Percentiles rank a stretch among this genome's conserved stretches.
Evolutionary conservation across 2,329 filamentous ascomycete species (phyloP).

Genomic region (Chrysoporthe austroafricana): DNA sequence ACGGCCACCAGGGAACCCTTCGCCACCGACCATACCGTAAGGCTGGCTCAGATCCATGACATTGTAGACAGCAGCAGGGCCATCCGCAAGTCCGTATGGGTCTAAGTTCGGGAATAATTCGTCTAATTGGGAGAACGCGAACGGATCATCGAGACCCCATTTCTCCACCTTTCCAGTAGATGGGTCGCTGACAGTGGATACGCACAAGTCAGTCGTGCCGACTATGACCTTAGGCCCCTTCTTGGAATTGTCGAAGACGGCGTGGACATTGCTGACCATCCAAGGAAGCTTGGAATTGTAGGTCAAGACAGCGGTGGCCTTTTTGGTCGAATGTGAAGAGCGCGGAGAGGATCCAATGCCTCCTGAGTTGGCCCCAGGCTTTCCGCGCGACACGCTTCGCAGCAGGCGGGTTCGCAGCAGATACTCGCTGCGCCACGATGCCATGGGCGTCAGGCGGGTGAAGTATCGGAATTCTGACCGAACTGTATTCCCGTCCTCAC

Average conservation of each 20-base stretch:
- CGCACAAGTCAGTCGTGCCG: slow-evolving; percentile 76
- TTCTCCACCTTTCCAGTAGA: slow-evolving; percentile 73
- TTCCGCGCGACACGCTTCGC: slow-evolving; percentile 79
- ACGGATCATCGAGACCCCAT: slow-evolving; percentile 80
- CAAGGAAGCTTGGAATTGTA: slow-evolving; percentile 85
- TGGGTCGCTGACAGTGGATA: slow-evolving; percentile 82
- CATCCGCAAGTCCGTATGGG: slow-evolving; percentile 78
- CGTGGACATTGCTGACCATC: slow-evolving; percentile 79
- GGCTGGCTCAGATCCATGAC: slow-evolving; percentile 88
- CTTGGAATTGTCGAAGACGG: slow-evolving; percentile 72
- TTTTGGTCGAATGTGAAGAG: slow-evolving; percentile 60
- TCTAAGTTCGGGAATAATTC: slow-evolving; percentile 75
- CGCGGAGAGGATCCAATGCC: slow-evolving; percentile 57
- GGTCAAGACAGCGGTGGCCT: slow-evolving; percentile 74
- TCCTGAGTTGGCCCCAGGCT: slow-evolving; percentile 64
- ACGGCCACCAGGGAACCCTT: slow-evolving; percentile 83
- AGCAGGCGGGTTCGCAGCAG: slow-evolving; percentile 84
- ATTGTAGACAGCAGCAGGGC: slow-evolving; percentile 79
- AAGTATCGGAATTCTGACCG: slow-evolving; percentile 79
- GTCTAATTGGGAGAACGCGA: slow-evolving; percentile 75
- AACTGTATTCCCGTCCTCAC: slow-evolving; percentile 57
- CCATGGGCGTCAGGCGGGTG: slow-evolving; percentile 76
- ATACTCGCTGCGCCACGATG: slow-evolving; percentile 97
- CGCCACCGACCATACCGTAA: slow-evolving; percentile 82
- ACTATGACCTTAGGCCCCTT: slow-evolving; percentile 81